phyloP scores from a whole-genome alignment of 2,329 filamentous ascomycete genomes.

The Tolypocladium endophyticum region DNA sequence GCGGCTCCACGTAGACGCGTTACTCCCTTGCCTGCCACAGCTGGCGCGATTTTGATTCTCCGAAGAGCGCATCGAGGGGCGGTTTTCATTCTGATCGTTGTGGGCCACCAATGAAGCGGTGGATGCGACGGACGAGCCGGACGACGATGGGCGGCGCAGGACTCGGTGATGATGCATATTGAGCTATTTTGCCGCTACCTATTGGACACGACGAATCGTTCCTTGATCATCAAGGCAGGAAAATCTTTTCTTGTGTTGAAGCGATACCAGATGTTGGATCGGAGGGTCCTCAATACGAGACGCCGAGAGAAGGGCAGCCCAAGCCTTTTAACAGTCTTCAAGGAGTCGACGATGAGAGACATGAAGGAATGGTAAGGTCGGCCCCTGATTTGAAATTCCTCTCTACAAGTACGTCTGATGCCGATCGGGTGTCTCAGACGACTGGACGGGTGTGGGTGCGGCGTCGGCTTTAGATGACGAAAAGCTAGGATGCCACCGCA shows the following conservation, averaged over 20 bases:
- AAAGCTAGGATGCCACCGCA: neutral
- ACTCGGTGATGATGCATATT: neutral
- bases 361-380: neutral
- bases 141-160: neutral
- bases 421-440: neutral
- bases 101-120: neutral
- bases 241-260: neutral
- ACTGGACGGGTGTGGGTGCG: neutral
- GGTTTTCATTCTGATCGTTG: neutral
- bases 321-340: neutral
- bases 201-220: too few relatives aligned
- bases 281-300: neutral
- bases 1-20: constrained; percentile 12
- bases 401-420: neutral
- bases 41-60: constrained; percentile 10
- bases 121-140: constrained; percentile 2
- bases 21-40: constrained; percentile 1
- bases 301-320: neutral
- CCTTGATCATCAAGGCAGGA: neutral
- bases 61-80: neutral
- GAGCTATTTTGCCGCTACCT: too few relatives aligned
- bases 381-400: neutral
- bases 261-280: neutral
- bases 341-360: neutral
- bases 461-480: neutral